Base-by-base conservation (phyloP, 1,284 basidiomycete genomes). In the Apiotrichum mycotoxinovorans region DNA sequence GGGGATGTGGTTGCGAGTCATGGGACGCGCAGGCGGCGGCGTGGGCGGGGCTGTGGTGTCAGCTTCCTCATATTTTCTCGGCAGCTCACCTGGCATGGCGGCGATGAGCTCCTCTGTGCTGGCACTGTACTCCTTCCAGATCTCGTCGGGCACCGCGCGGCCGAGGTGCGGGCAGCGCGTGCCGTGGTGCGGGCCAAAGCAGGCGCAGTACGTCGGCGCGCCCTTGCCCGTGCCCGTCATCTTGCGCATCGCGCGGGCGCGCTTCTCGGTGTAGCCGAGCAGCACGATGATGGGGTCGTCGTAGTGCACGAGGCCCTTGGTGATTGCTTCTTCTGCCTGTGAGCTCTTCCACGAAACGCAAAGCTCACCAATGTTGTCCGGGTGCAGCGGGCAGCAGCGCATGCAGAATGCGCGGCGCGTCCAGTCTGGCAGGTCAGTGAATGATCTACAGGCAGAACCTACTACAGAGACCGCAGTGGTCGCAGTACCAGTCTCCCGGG, bases 121-220 rank as follows among this genome's bases (percentile, higher is more conserved):
- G 5, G 7, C 33, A 14, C 43, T 9, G 35, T 59, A 59, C 41
- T 17, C 3, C 22, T 18, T 30, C 58, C 58, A 59, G 18, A 59
- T 40, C 5, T 20, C 5, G n/a, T 38, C 30, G 20, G 37, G 40
- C 17, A 59, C 41, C n/a, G 44, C 57, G 26, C 54, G 14, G 12
- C 52, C 45, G 20, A 27, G 34, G 9, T 41, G 22, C 25, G 42
- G 25, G 37, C 58, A 59, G 20, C 58, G 53, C 20, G 51, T 55
- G 26, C 58, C 58, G 53, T 59, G 58, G 53, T 59, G 58, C 10
- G 58, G 58, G 22, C 58, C 58, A 26, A 52, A 59, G 41, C 58
- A 59, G 20, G 58, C 46, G 35, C 58, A 59, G 34, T 53, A 34
- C 7, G 40, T n/a, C n/a, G n/a, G n/a, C n/a, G n/a, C n/a, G n/a